Conservation (phyloP, 495 filamentous ascomycete species). For the Rhypophila decipiens region DNA sequence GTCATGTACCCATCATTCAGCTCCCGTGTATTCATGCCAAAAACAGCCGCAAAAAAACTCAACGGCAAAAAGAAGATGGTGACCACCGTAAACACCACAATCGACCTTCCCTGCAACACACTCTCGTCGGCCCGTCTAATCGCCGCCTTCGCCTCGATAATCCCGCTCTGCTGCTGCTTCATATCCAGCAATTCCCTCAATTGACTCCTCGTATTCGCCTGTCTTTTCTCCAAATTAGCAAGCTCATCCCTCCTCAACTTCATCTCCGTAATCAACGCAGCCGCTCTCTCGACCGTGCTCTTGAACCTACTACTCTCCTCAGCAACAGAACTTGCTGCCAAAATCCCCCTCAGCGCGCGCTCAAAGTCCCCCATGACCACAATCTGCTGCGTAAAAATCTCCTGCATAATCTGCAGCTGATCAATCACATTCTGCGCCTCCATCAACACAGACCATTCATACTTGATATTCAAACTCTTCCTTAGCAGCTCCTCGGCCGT, state of each 20-base stretch:
- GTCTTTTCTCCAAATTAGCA: constrained; percentile 14
- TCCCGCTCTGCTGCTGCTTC: constrained; percentile 60
- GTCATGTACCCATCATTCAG: constrained; percentile 19
- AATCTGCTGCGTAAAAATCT: constrained; percentile 61
- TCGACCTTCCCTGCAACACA: constrained; percentile 50
- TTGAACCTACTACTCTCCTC: constrained; percentile 1
- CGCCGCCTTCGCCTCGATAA: constrained; percentile 54
- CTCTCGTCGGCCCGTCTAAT: constrained; percentile 53
- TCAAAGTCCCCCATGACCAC: constrained; percentile 53
- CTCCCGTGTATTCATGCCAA: constrained; percentile 37
- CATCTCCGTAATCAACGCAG: constrained; percentile 15
- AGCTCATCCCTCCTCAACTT: constrained; percentile 17
- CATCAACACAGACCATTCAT: constrained; percentile 57
- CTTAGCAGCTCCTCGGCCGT: constrained; percentile 31
- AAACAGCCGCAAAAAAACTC: constrained; percentile 35
- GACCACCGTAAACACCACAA: constrained; percentile 63
- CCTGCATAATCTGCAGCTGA: constrained; percentile 52
- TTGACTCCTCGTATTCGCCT: constrained; percentile 12
- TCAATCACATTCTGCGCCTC: constrained; percentile 55
- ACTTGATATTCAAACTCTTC: constrained; percentile 60
- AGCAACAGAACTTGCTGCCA: background rate
- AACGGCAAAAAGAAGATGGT: constrained; percentile 51
- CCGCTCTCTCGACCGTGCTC: constrained; percentile 12
- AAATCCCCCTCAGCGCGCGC: constrained; percentile 34
- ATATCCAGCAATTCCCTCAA: constrained; percentile 48